These are phyloP conservation scores for Nymphaea thermarum DNA, from an alignment of 164 flowering plant species.

Conservation along the genomic window DNA sequence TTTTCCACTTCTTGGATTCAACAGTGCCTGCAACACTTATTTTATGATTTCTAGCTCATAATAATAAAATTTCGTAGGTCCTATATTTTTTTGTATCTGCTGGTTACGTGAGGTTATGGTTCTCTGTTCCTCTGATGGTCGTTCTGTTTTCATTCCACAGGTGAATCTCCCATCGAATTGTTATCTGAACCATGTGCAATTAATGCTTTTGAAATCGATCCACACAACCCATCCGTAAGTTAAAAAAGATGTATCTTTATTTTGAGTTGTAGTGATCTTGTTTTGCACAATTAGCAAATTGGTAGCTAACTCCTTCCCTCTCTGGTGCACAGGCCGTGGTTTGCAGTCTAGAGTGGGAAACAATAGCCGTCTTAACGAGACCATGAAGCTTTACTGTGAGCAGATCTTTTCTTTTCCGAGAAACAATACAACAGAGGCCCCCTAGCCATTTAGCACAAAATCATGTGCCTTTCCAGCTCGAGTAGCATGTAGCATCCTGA, in stretches of 20 bases:
- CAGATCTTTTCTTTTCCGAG: too few species aligned
- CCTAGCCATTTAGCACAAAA: neutral
- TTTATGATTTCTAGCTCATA: neutral
- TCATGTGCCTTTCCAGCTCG: neutral
- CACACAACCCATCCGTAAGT: slow-evolving; percentile 77
- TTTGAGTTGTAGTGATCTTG: neutral
- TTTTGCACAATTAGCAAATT: neutral
- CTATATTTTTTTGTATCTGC: too few species aligned
- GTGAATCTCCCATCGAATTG: slow-evolving; percentile 55
- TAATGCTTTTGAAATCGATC: slow-evolving; percentile 79
- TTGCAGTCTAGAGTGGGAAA: slow-evolving; percentile 93
- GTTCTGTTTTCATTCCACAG: slow-evolving; percentile 17
- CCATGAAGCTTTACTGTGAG: slow-evolving; percentile 10
- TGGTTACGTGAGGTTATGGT: too few species aligned
- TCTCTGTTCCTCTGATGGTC: neutral
- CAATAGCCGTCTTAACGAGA: slow-evolving; percentile 49
- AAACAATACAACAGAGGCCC: neutral
- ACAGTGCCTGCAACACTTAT: too few species aligned
- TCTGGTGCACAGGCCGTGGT: slow-evolving; percentile 48
- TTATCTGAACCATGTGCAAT: slow-evolving; percentile 86
- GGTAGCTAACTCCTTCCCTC: neutral
- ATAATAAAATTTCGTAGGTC: too few species aligned
- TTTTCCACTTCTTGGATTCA: too few species aligned
- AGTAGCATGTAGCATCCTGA: neutral
- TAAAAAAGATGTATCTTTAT: neutral